A percentile compares a stretch with the other conserved stretches of the same genome.
Evolutionary conservation across 495 filamentous ascomycete genomes (phyloP).

Genomic region (Bombardia bombarda): DNA sequence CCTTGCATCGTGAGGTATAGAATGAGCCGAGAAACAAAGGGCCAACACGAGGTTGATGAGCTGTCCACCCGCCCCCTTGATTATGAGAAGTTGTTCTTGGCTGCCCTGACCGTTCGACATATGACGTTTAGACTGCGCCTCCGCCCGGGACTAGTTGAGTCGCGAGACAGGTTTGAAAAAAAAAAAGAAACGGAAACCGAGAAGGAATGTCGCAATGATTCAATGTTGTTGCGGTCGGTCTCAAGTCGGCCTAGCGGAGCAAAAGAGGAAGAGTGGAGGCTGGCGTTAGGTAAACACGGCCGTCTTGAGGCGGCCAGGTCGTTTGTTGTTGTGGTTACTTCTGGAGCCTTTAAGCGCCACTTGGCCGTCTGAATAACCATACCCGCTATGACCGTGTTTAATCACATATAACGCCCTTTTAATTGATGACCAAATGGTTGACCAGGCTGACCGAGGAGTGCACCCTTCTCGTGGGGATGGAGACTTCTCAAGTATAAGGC

Average conservation of each 20-base stretch:
- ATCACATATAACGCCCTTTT: constrained; percentile 1
- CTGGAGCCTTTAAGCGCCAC: constrained; percentile 6
- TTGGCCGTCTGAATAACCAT: neutral
- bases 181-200: constrained; percentile 4
- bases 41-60: constrained; percentile 5
- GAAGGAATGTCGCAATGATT: constrained; percentile 8
- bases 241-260: constrained; percentile 7
- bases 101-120: neutral
- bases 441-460: constrained; percentile 16
- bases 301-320: constrained; percentile 9
- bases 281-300: constrained; percentile 13
- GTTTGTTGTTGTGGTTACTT: constrained; percentile 7
- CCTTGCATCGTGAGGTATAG: constrained; percentile 6
- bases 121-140: neutral
- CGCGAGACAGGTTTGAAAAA: constrained; percentile 17
- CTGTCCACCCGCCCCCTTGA: constrained; percentile 1
- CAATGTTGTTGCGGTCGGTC: constrained; percentile 10
- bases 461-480: constrained; percentile 15
- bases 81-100: constrained; percentile 1
- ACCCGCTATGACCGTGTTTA: constrained; percentile 1
- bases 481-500: too few relatives aligned
- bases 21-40: constrained; percentile 1
- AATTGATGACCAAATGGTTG: constrained; percentile 6
- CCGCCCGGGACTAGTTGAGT: too few relatives aligned
- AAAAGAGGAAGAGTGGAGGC: constrained; percentile 1